Evolutionary conservation across 768 basidiomycete species (phyloP), one percentile per base, ranked within the genome.

Genomic region (Pleurotus salmoneostramineus): DNA sequence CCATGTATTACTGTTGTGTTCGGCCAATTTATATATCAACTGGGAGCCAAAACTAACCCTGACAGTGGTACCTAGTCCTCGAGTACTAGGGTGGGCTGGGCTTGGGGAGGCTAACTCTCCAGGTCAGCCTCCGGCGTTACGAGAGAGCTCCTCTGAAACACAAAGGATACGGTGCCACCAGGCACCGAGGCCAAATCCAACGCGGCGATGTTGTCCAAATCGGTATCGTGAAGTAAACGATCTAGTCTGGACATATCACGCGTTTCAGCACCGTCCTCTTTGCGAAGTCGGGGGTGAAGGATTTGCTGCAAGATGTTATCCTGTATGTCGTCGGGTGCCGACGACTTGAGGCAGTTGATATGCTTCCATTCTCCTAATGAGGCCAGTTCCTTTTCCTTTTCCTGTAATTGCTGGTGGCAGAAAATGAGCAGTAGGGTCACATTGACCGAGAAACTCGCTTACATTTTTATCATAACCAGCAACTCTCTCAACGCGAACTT

Each of bases 331-430:
- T 82, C 76, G 46, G 68, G 66, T 1, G 79, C 72, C 12, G 71
- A 67, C 4, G 72, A 63, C 46, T 72, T 74, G 15, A 90, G 71
- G 66, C 91, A 91, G 66, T 93, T 84, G 69, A 93, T 82, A 66
- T 96, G 94, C 21, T 80, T 87, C 93, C 93, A 96, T 65, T 91
- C 84, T 45, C 83, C 82, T 34, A 96, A 78, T 3, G 87, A 78
- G 4, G 88, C 85, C 37, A 95, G 79, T 55, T 77, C 85, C 6
- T 76, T 77, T 62, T 81, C 84, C 75, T 89, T 87, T 72, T 84
- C 88, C 64, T 81, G 79, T 61, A 84, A 61, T 62, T 87, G 84
- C 91, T 90, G 58, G 27, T 55, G 51, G 40, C 65, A 27, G 35
- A 68, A 63, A 42, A 36, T 15, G 21, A 36, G 5, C 21, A 49